Evolutionary conservation across 331 rosid genomes (phyloP), one percentile per base, ranked within the genome.

Genomic region (Quercus phellos): DNA sequence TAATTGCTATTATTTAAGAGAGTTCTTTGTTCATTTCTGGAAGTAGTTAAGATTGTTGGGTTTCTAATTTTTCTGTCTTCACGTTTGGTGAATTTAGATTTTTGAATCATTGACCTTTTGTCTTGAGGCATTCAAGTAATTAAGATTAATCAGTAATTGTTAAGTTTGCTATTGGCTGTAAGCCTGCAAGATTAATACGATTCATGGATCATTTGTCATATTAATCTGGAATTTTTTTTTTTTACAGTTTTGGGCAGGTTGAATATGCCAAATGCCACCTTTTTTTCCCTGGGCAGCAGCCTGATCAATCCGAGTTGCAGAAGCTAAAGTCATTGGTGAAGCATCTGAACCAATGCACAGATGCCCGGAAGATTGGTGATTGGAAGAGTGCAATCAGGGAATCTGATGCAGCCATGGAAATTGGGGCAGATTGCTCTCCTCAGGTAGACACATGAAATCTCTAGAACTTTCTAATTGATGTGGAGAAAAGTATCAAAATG

Each of bases 371-470:
- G 73, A 50, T 84, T 74, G 84, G 89, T n/a, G 97, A 94, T 79
- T 94, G 99, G 99, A 90, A 64, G 83, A 90, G 89, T 77, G 91
- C 84, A 51, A 53, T 94, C 32, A 83, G 89, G 88, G 99, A 94
- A 84, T 71, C 80, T 10, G 98, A 90, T 68, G 87, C 90, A 72
- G 88, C 91, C 35, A 66, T 90, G 81, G 74, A 90, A 54, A 81
- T 85, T 21, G 99, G 99, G 70, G 97, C 94, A 0, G 94, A 94
- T 70, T 90, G 80, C 83, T 90, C 91, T 51, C 92, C 97, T 71
- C 94, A 89, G 96, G 98, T 89, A 82, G 69, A 38, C 0, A 0
- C 46, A 38, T 38, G 46, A 38, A 8, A 77, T 42, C 51, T 70
- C 11, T 24, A n/a, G 9, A 29, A 35, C 19, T 71, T 12, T 21